Conservation (phyloP, 2,329 filamentous ascomycete genomes). For the Ceratocystis alfenasii region DNA sequence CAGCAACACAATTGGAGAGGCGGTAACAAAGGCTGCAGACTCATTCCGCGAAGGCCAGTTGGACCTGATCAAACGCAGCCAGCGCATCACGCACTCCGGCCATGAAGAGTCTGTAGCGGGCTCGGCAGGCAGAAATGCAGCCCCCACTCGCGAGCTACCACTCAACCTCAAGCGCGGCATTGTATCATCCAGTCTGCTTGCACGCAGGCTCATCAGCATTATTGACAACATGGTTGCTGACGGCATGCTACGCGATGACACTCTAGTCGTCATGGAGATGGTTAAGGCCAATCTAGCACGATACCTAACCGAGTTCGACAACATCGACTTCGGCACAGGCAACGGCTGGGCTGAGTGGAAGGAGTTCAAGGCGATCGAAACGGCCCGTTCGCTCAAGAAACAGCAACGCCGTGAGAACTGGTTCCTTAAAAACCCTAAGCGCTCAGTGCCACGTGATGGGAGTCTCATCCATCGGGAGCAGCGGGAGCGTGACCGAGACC, state of each 20-base stretch:
- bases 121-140: neutral
- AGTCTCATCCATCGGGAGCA: neutral
- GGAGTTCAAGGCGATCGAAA: conserved; percentile 10
- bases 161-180: conserved; percentile 11
- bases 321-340: neutral
- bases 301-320: conserved; percentile 16
- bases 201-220: conserved; percentile 25
- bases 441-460: neutral
- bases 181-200: conserved; percentile 24
- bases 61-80: conserved; percentile 14
- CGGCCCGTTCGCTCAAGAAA: neutral
- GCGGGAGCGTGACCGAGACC: neutral
- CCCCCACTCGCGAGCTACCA: conserved; percentile 1
- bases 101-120: neutral
- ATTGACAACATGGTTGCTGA: conserved; percentile 15
- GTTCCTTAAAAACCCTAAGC: conserved; percentile 10
- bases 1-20: neutral
- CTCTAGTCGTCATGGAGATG: conserved; percentile 3
- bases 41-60: conserved; percentile 15
- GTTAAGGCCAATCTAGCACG: conserved; percentile 12
- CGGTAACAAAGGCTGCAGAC: conserved; percentile 4
- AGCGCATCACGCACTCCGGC: neutral
- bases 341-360: conserved; percentile 21
- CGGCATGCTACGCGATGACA: conserved; percentile 15
- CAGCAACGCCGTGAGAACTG: conserved; percentile 9